Base-by-base conservation (phyloP, 1,139 yeast genomes). In the Wickerhamomyces sp. region DNA sequence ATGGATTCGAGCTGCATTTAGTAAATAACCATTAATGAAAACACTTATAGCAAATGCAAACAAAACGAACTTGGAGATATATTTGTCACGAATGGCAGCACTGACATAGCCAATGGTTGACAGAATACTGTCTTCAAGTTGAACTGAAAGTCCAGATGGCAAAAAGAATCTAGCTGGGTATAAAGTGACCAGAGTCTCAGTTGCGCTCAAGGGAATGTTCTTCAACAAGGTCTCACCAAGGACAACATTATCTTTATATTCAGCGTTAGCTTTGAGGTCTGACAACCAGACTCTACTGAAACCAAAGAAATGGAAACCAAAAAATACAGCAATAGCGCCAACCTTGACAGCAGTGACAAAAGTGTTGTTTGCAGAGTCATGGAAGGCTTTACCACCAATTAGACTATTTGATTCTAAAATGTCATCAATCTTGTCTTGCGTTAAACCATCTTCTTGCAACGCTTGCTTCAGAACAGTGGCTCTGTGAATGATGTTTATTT, bases 381-480 rank as follows among this genome's bases (percentile, higher is more conserved):
- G 55, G 37, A 47, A 46, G 26, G 71, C 61, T 38, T 73, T 68
- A 41, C 65, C 61, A 37, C 70, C 74, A 42, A 72, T 26, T 10
- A 37, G 64, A 11, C 43, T 46, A 35, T 41, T 49, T 18, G 55
- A 52, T 36, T 73, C 76, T 27, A 91, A 82, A 36, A 87, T 84
- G 46, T 79, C 75, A 53, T 78, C 81, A 39, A 93, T 97, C 40
- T 87, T 87, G 48, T 74, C 69, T 45, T 81, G 81, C 40, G 89
- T 77, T 37, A 93, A 79, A 26, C 99, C 99, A 59, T 94, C 99
- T 64, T 93, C 99, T 68, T 91, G 96, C 55, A 93, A 73, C 26
- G 90, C 93, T 55, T 79, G 82, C 61, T 86, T 83, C 62, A 91
- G 78, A 48, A 82, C 79, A 49, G 90, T 84, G 43, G 93, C 86